Evolutionary conservation across 768 basidiomycete genomes (phyloP).

Genomic region (Macrolepiota fuliginosa): DNA sequence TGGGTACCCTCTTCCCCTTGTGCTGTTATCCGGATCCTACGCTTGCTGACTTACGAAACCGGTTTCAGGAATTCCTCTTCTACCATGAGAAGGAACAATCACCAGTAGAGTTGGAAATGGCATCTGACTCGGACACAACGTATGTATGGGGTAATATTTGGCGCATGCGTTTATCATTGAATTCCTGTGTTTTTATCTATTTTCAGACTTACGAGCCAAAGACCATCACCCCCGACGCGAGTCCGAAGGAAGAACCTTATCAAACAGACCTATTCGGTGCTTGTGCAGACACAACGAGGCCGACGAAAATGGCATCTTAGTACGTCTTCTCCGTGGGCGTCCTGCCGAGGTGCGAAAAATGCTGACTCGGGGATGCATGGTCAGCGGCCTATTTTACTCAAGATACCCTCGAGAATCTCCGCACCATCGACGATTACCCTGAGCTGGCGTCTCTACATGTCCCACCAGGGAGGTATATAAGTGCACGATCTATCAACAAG

Average conservation of each 20-base stretch:
- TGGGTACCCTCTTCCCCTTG: slow-evolving; percentile 30
- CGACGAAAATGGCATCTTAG: slow-evolving; percentile 82
- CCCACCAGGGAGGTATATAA: slow-evolving; percentile 60
- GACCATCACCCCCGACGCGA: slow-evolving; percentile 11
- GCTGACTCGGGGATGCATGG: background rate
- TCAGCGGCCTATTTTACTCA: slow-evolving; percentile 78
- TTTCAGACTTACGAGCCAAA: slow-evolving; percentile 11
- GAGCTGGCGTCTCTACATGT: slow-evolving; percentile 50
- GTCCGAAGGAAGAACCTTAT: slow-evolving; percentile 47
- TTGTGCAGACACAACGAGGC: slow-evolving; percentile 62
- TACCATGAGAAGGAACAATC: slow-evolving; percentile 66
- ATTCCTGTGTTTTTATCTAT: background rate
- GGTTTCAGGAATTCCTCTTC: slow-evolving; percentile 65
- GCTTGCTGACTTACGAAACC: background rate
- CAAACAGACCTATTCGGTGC: slow-evolving; percentile 82
- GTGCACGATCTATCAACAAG: slow-evolving; percentile 43
- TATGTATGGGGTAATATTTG: slow-evolving; percentile 23
- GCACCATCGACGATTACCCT: slow-evolving; percentile 58
- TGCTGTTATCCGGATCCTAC: background rate
- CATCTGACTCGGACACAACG: slow-evolving; percentile 51
- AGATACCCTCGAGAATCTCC: slow-evolving; percentile 54
- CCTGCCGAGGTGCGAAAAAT: background rate
- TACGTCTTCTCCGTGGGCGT: slow-evolving; percentile 31
- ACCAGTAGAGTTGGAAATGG: slow-evolving; percentile 42
- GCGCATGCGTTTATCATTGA: slow-evolving; percentile 1